These are phyloP conservation scores for Colletotrichum sp. DNA, from an alignment of 2,329 filamentous ascomycete species.

Conservation along the genomic window DNA sequence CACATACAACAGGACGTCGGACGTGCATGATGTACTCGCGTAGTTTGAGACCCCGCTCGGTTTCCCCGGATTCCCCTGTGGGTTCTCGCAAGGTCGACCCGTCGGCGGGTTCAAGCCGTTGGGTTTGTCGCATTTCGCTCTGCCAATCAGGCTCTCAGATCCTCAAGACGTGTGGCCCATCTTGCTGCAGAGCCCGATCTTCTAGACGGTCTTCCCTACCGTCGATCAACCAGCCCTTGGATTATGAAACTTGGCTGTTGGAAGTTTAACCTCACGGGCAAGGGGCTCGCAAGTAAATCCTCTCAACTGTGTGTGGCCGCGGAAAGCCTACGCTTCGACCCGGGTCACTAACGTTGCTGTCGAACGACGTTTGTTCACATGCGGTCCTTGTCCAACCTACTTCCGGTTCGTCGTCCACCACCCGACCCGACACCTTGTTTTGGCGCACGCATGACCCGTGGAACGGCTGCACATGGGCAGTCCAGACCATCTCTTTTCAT, in stretches of 20 bases:
- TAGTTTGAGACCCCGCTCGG: neutral
- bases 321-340: neutral
- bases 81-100: slow-evolving; percentile 1
- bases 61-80: slow-evolving; percentile 5
- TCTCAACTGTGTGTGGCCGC: neutral
- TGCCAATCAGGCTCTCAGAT: neutral
- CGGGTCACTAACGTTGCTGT: neutral
- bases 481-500: neutral
- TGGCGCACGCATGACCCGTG: neutral
- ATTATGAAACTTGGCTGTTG: slow-evolving; percentile 17
- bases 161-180: neutral
- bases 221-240: slow-evolving; percentile 1
- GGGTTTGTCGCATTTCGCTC: neutral
- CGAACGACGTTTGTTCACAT: neutral
- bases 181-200: slow-evolving; percentile 3
- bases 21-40: slow-evolving; percentile 1
- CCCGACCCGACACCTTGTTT: neutral
- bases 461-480: neutral
- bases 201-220: slow-evolving; percentile 4
- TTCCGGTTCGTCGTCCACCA: neutral
- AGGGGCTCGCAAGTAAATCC: neutral
- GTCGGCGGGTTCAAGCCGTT: neutral
- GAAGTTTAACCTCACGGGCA: slow-evolving; percentile 5
- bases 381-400: neutral
- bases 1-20: neutral